Evolutionary conservation across 192 early-diverging fungal genomes (phyloP).

Genomic region (Coemansia nantahalensis): DNA sequence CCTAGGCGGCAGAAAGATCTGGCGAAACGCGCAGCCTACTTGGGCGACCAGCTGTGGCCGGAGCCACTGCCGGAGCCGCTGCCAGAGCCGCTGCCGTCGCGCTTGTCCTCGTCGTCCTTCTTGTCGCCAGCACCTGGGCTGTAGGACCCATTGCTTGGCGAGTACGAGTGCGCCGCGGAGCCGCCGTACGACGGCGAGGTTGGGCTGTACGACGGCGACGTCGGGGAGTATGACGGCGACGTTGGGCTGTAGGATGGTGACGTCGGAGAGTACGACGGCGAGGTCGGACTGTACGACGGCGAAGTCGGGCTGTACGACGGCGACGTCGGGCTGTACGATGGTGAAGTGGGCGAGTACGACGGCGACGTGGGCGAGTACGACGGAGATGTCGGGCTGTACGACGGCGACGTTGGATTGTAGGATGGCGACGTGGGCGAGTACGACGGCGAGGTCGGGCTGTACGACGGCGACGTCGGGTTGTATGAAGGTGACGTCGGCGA

Average conservation of each 20-base stretch:
- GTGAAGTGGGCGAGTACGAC: slow-evolving; percentile 69
- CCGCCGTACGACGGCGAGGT: slow-evolving; percentile 19
- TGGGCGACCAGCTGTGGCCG: slow-evolving; percentile 44
- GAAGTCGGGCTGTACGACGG: slow-evolving; percentile 20
- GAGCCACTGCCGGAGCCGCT: slow-evolving; percentile 8
- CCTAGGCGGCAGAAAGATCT: no score
- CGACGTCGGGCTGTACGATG: slow-evolving; percentile 73
- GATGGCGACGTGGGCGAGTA: slow-evolving; percentile 75
- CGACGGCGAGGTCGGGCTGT: slow-evolving; percentile 61
- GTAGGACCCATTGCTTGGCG: no score
- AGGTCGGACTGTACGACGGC: slow-evolving; percentile 56
- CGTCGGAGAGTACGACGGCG: slow-evolving; percentile 75
- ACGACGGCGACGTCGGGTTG: slow-evolving; percentile 64
- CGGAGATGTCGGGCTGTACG: slow-evolving; percentile 57
- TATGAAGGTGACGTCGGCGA: slow-evolving; percentile 65
- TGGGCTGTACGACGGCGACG: slow-evolving; percentile 21
- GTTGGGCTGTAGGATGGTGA: slow-evolving; percentile 46
- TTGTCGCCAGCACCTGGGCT: slow-evolving; percentile 5
- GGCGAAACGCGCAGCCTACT: no score
- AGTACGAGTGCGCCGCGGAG: no score
- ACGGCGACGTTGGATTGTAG: slow-evolving; percentile 68
- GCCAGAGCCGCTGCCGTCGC: slow-evolving; percentile 7
- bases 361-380: slow-evolving; percentile 75
- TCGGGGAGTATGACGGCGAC: slow-evolving; percentile 71
- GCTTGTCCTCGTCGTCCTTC: slow-evolving; percentile 9